Base-by-base conservation (phyloP, 768 basidiomycete species). In the Xerocomellus dryophilus region DNA sequence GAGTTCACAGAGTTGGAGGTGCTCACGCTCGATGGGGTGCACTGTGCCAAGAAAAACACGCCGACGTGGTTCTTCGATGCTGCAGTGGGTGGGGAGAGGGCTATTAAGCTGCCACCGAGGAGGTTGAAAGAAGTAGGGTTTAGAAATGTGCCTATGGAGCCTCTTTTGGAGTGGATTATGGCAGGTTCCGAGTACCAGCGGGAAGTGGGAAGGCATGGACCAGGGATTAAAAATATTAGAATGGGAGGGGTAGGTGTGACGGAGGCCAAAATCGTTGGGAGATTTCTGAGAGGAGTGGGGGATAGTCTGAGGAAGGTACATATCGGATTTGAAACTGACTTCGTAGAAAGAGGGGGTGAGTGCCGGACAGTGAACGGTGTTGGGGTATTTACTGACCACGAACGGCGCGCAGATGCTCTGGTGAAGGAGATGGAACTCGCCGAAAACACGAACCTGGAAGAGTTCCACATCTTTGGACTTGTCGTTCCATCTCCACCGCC, bases 401-500 rank as follows among this genome's bases (percentile, higher is more conserved):
- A 23, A 32, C 12, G 20, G 20, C 29, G 27, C 39, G 29, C 49
- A 70, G 68, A 63, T 48, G 51, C 44, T 8, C 43, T 72, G 38
- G 63, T 71, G 35, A 60, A 47, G 21, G 65, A 70, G 23, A 61
- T 72, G 31, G 53, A 61, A 17, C 68, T 70, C 17, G 52, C 63
- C 0, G 50, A 58, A 17, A 72, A 68, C 44, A 58, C 47, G 25
- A 55, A 48, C 41, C 57, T 70, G 25, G 61, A 61, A 45, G 70
- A 68, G 50, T 53, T 68, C 38, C 70, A 72, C 51, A 58, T 70
- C 25, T 72, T 72, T 51, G 68, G 66, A 7, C 64, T 70, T 10
- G 61, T 70, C 14, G 60, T 71, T 42, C 68, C 66, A 18, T 66
- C 70, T 27, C 68, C 66, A 39, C 64, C 70, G 7, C 66, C 51